These are phyloP conservation scores for Penicillium waksmanii DNA, from an alignment of 495 filamentous ascomycete species.

Conservation along the genomic window DNA sequence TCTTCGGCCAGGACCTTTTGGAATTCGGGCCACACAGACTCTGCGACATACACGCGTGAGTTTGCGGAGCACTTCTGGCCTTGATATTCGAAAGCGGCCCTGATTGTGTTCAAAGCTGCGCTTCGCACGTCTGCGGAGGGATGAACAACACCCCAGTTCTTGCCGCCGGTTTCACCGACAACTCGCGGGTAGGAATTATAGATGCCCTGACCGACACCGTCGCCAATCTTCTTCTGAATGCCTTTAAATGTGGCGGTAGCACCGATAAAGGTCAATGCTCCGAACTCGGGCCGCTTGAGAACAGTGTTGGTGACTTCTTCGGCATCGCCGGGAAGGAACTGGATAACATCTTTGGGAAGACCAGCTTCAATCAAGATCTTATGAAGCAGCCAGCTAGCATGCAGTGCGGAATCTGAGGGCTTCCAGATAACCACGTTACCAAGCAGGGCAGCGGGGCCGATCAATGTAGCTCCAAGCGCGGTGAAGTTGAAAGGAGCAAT, in stretches of 20 bases:
- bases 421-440: constrained; percentile 90
- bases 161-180: constrained; percentile 84
- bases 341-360: constrained; percentile 75
- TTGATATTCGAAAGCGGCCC: constrained; percentile 85
- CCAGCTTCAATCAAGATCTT: constrained; percentile 82
- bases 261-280: constrained; percentile 79
- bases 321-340: constrained; percentile 80
- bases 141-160: constrained; percentile 86
- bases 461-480: constrained; percentile 80
- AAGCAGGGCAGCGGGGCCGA: constrained; percentile 72
- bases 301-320: constrained; percentile 70
- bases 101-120: constrained; percentile 75
- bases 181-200: constrained; percentile 78
- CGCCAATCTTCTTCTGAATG: constrained; percentile 71
- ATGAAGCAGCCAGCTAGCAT: constrained; percentile 74
- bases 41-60: constrained; percentile 73
- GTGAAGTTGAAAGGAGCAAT: constrained; percentile 60
- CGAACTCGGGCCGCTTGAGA: constrained; percentile 69
- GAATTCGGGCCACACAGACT: constrained; percentile 67
- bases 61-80: constrained; percentile 88
- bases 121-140: constrained; percentile 71
- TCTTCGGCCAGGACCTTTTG: constrained; percentile 49
- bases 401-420: constrained; percentile 76
- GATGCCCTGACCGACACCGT: constrained; percentile 64
- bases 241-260: constrained; percentile 76